A percentile compares a stretch with the other conserved stretches of the same genome.
These are phyloP conservation scores for Leccinum uliginosum DNA, from an alignment of 768 basidiomycete species.

Conservation along the genomic window DNA sequence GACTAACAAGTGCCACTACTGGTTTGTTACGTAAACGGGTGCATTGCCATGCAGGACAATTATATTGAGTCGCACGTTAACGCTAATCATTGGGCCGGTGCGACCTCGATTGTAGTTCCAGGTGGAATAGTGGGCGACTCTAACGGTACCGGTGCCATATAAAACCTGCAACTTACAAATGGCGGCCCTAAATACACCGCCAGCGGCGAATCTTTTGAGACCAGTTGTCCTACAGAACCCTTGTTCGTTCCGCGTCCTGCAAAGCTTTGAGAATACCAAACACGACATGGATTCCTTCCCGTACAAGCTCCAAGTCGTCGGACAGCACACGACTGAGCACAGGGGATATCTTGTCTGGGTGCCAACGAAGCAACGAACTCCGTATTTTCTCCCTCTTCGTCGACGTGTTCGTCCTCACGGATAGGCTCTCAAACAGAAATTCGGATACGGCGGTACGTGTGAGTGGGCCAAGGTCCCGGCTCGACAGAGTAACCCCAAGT, in stretches of 20 bases:
- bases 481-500: conserved; percentile 20
- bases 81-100: too few relatives aligned
- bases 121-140: background rate
- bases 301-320: conserved; percentile 43
- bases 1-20: background rate
- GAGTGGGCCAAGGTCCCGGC: conserved; percentile 30
- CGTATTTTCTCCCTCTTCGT: conserved; percentile 53
- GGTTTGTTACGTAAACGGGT: background rate
- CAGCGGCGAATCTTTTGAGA: conserved; percentile 3
- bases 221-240: background rate
- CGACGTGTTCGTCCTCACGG: conserved; percentile 36
- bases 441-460: conserved; percentile 38
- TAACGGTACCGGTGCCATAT: background rate
- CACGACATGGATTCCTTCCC: conserved; percentile 44
- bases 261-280: conserved; percentile 32
- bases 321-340: conserved; percentile 41
- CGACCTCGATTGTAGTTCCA: background rate
- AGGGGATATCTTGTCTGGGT: conserved; percentile 57
- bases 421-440: conserved; percentile 47
- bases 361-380: conserved; percentile 60
- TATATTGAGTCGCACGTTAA: too few relatives aligned
- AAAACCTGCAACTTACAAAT: background rate
- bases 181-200: conserved; percentile 2
- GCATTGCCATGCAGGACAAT: too few relatives aligned
- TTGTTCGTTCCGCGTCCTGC: conserved; percentile 31